Base-by-base conservation (phyloP, 1,284 basidiomycete genomes). In the Hypsizygus ulmarius region DNA sequence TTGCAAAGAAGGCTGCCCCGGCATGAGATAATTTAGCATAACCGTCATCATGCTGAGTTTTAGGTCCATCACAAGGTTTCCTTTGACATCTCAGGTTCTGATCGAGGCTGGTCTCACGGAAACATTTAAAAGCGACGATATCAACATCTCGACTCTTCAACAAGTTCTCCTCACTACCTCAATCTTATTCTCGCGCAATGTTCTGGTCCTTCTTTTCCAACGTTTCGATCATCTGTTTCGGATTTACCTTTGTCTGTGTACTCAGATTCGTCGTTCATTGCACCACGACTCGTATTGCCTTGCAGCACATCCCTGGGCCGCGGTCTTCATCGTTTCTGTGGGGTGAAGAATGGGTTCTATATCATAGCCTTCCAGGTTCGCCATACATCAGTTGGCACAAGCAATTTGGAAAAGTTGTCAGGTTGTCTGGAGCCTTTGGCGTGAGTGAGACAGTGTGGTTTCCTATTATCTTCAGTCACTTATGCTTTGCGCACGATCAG, bases 271-370 rank as follows among this genome's bases (percentile, higher is more conserved):
- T 64, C 18, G 25, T 60, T 34, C 66, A 65, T 43, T 50, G 62
- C 5, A 10, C 72, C 35, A 63, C 62, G 16, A 49, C 60, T 44
- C 53, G 65, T 1, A 47, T 62, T 30, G 43, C 59, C 21, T 63
- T 81, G 43, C 55, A 65, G 45, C 67, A 70, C 48, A 60, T 81
- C 21, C 77, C 76, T 28, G 77, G 78, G 1, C 79, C 79, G 5
- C 59, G 55, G 29, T 32, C 65, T 8, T 69, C 63, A 16, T 81
- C 78, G 15, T 60, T 71, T 45, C 48, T 82, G 2, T 82, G 80
- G 80, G 81, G 80, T 0, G 73, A 81, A 54, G 80, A 81, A 52
- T 77, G 75, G 71, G 52, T 65, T 16, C 69, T 82, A 11, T 81
- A 78, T 51, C 66, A 72, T 43, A 65, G 63, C 25, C 29, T 59